These are phyloP conservation scores for Plantago coronopus DNA, from an alignment of 305 asterid species.

Conservation along the genomic window DNA sequence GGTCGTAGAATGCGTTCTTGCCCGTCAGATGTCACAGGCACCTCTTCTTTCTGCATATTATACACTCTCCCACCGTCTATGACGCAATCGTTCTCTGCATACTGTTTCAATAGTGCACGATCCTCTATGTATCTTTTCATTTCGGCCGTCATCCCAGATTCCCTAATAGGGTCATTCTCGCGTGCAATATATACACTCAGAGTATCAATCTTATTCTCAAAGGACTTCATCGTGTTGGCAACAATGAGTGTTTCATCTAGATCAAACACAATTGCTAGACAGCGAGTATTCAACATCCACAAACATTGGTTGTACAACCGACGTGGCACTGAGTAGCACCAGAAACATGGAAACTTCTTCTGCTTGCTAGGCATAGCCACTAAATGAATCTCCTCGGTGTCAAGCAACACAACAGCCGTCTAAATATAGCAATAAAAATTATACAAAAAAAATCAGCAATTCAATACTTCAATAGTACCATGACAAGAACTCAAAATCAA, in stretches of 20 bases:
- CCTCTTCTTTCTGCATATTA: slow-evolving; percentile 73
- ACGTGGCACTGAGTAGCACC: slow-evolving; percentile 85
- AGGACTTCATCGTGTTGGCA: slow-evolving; percentile 97
- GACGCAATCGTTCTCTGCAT: slow-evolving; percentile 76
- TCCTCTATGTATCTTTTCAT: slow-evolving; percentile 90
- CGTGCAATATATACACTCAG: slow-evolving; percentile 64
- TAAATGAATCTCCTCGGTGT: slow-evolving; percentile 79
- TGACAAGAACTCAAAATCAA: background rate
- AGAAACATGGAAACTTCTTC: slow-evolving; percentile 88
- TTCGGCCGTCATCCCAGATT: slow-evolving; percentile 85
- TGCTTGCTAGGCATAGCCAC: slow-evolving; percentile 98
- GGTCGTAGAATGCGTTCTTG: slow-evolving; percentile 71
- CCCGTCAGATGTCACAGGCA: slow-evolving; percentile 60
- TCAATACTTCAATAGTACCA: background rate
- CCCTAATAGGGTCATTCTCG: slow-evolving; percentile 68
- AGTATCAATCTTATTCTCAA: slow-evolving; percentile 85
- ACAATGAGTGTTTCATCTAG: slow-evolving; percentile 96
- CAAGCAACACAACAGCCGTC: slow-evolving; percentile 87
- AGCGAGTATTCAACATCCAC: slow-evolving; percentile 80
- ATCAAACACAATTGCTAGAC: slow-evolving; percentile 90
- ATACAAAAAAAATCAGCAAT: slow-evolving; percentile 7
- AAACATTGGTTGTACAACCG: slow-evolving; percentile 65
- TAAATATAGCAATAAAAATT: slow-evolving; percentile 29
- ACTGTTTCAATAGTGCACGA: slow-evolving; percentile 80
- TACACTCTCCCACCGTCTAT: slow-evolving; percentile 68